Evolutionary conservation across 2,329 filamentous ascomycete species (phyloP).

Genomic region (Claviceps digitariae): DNA sequence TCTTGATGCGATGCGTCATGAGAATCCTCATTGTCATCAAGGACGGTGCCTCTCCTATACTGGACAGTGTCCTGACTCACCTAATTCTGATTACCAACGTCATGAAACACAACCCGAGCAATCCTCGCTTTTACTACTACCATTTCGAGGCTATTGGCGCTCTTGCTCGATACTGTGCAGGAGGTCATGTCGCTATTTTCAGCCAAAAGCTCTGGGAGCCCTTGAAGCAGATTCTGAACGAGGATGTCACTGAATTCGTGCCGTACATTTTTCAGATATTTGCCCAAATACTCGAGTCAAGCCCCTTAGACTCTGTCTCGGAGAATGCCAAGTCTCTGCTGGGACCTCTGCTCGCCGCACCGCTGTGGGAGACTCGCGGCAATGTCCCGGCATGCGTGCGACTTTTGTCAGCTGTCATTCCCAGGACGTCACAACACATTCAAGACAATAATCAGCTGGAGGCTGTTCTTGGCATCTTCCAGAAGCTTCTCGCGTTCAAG

Average conservation of each 20-base stretch:
- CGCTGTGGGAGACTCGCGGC: conserved; percentile 80
- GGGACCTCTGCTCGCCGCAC: conserved; percentile 62
- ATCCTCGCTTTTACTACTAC: conserved; percentile 96
- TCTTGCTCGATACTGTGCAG: conserved; percentile 57
- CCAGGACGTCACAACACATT: conserved; percentile 60
- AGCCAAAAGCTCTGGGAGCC: conserved; percentile 72
- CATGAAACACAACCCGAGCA: conserved; percentile 90
- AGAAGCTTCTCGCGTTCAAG: conserved; percentile 71
- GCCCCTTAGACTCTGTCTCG: conserved; percentile 64
- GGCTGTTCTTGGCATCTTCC: conserved; percentile 87
- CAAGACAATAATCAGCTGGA: conserved; percentile 69
- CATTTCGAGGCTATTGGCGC: conserved; percentile 93
- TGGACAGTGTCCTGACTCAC: conserved; percentile 68
- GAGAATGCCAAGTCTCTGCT: conserved; percentile 71
- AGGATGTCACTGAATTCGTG: conserved; percentile 88
- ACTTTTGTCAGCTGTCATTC: conserved; percentile 71
- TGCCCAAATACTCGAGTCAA: conserved; percentile 76
- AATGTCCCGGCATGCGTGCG: conserved; percentile 87
- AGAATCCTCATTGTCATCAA: conserved; percentile 88
- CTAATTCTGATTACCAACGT: conserved; percentile 81
- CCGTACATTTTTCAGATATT: conserved; percentile 96
- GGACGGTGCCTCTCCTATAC: conserved; percentile 60
- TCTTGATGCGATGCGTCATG: conserved; percentile 98
- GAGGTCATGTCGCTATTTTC: conserved; percentile 54
- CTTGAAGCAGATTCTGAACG: conserved; percentile 65